Conservation (phyloP, 2,329 filamentous ascomycete species). For the Mycosphaerella arachidis region DNA sequence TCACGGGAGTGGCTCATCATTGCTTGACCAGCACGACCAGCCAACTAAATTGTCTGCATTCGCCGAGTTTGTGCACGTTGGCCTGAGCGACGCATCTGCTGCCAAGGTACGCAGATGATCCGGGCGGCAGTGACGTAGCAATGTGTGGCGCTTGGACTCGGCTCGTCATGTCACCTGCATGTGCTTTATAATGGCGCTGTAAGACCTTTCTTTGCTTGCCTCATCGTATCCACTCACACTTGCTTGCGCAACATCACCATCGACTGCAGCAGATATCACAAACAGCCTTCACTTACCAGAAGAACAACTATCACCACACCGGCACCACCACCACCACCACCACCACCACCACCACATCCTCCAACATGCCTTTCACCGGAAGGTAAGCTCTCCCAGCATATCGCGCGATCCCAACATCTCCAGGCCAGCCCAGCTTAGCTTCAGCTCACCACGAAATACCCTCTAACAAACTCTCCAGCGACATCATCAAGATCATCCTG, state of each 20-base stretch:
- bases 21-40: background rate
- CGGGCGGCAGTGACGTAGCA: background rate
- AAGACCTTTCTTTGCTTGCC: background rate
- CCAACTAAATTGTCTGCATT: background rate
- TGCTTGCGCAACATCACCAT: background rate
- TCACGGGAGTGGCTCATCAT: background rate
- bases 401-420: background rate
- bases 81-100: background rate
- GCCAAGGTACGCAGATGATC: background rate
- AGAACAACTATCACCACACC: background rate
- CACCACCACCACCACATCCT: conserved; percentile 30
- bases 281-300: conserved; percentile 6
- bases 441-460: background rate
- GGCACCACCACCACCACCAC: background rate
- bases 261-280: background rate
- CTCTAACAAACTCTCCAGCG: conserved; percentile 42
- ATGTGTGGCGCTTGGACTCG: background rate
- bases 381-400: conserved; percentile 38
- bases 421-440: conserved; percentile 6
- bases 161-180: background rate
- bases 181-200: background rate
- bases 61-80: background rate
- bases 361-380: conserved; percentile 56
- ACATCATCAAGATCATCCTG: conserved; percentile 79
- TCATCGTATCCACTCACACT: background rate